Percentiles rank a stretch among this genome's conserved stretches.
phyloP scores from a whole-genome alignment of 1,284 basidiomycete genomes.

The Schizophyllum commune region DNA sequence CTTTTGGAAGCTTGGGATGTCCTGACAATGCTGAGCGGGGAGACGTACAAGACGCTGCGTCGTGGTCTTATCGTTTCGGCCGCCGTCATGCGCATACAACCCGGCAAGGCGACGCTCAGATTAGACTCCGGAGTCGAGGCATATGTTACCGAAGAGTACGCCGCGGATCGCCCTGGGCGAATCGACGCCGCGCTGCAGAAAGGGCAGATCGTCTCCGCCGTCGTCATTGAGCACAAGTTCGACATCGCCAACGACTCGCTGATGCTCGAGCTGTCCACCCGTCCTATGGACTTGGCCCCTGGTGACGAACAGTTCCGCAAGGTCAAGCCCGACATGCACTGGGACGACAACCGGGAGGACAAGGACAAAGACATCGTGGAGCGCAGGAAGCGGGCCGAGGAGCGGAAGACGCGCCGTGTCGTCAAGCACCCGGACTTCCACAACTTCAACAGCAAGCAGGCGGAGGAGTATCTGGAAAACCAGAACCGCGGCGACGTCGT shows the following conservation, averaged over 20 bases:
- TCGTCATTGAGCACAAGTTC: slow-evolving; percentile 70
- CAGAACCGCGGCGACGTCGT: slow-evolving; percentile 94
- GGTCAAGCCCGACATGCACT: slow-evolving; percentile 56
- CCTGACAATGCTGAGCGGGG: slow-evolving; percentile 93
- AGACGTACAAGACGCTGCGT: slow-evolving; percentile 75
- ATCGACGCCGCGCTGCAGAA: slow-evolving; percentile 46
- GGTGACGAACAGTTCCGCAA: slow-evolving; percentile 63
- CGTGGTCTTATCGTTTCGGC: slow-evolving; percentile 84
- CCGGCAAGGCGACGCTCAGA: slow-evolving; percentile 51
- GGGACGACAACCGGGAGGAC: slow-evolving; percentile 59
- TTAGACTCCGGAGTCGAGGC: slow-evolving; percentile 94
- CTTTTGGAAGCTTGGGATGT: slow-evolving; percentile 74
- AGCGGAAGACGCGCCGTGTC: slow-evolving; percentile 72
- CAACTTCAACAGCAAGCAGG: slow-evolving; percentile 88
- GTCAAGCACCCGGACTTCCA: slow-evolving; percentile 99
- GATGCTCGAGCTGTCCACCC: slow-evolving; percentile 73
- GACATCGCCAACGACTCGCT: slow-evolving; percentile 59
- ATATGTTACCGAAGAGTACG: slow-evolving; percentile 60
- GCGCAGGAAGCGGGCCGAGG: slow-evolving; percentile 81
- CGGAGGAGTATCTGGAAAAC: slow-evolving; percentile 84
- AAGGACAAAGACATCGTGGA: slow-evolving; percentile 71
- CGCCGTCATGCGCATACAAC: slow-evolving; percentile 55
- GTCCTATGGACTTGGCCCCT: slow-evolving; percentile 57
- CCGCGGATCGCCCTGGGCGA: slow-evolving; percentile 43
- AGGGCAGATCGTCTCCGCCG: slow-evolving; percentile 76